Percentiles rank a stretch among this genome's conserved stretches.
These are phyloP conservation scores for Colletotrichum magnum DNA, from an alignment of 2,329 filamentous ascomycete species.

Conservation along the genomic window DNA sequence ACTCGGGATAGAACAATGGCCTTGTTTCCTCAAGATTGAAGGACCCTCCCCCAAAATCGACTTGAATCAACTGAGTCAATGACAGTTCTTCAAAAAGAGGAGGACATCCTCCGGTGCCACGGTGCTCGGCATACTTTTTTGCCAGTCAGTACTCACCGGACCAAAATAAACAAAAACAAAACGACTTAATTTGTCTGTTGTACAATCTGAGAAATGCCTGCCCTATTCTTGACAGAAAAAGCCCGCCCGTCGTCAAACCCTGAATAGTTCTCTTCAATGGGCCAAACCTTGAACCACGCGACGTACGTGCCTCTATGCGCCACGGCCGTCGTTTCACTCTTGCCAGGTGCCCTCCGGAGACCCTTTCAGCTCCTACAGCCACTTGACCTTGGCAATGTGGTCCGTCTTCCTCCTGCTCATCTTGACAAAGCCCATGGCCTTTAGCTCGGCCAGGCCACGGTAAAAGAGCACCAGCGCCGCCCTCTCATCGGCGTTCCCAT, in stretches of 20 bases:
- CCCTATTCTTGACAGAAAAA: constrained; percentile 17
- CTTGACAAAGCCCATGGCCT: constrained; percentile 89
- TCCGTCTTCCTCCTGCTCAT: constrained; percentile 92
- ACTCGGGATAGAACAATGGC: constrained; percentile 21
- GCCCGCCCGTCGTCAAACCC: neutral
- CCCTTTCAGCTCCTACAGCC: constrained; percentile 63
- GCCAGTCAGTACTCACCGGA: neutral
- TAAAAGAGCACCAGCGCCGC: constrained; percentile 84
- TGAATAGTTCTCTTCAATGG: neutral
- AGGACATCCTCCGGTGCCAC: neutral
- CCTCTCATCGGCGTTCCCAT: constrained; percentile 66
- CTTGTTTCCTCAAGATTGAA: constrained; percentile 20
- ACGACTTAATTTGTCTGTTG: neutral
- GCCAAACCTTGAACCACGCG: neutral
- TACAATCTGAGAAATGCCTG: neutral
- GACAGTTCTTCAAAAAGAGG: constrained; percentile 7
- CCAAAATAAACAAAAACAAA: no score
- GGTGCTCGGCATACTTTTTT: neutral
- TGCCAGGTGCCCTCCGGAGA: constrained; percentile 15
- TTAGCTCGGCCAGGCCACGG: constrained; percentile 85
- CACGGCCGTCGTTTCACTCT: constrained; percentile 27
- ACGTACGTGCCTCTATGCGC: constrained; percentile 16
- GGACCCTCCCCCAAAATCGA: no score
- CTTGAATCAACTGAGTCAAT: constrained; percentile 21
- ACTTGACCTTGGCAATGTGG: constrained; percentile 91